Evolutionary conservation across 306 rosid species (phyloP), one percentile per base, ranked within the genome.

Genomic region (Carpinus fangiana): DNA sequence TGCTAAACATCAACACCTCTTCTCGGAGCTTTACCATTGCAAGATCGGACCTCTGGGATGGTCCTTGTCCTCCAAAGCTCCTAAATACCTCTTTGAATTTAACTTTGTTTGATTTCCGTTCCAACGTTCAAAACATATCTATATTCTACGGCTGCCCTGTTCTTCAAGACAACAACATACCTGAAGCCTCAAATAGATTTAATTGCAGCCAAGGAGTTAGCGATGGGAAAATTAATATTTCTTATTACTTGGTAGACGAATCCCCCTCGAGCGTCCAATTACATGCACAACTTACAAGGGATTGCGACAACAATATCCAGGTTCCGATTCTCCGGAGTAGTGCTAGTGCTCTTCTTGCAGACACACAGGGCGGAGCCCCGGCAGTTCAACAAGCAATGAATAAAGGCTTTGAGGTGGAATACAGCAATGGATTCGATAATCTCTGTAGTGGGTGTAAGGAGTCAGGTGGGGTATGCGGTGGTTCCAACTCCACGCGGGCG

Each of bases 21-120:
- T 17, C 79, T 16, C 73, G 54, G 17, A 26, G 67, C 70, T 45
- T 84, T 68, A 81, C 13, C 66, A 74, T 82, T 48, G 82, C 85
- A 6, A 87, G 84, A 48, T 16, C 12, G 57, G 90, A 89, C 75
- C 74, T 83, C 34, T 82, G 9, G 82, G 62, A 28, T 7, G 55
- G 47, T 69, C 52, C 16, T 47, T 89, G 90, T 75, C 52, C 88
- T 0, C 34, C 62, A 0, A 6, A 75, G 1, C 69, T 45, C 31
- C 10, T 28, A 64, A 67, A 73, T 73, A 51, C 79, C 38, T 46
- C 4, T 26, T 56, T 89, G 78, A 84, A 79, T 67, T 48, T 4
- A 12, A 5, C 23, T n/a, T 72, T 76, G 67, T 87, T 85, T 45
- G 18, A 20, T 12, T 81, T 56, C 80, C 60, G 82, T 38, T 47